Conservation (phyloP, 225 moss, liverwort and hornwort genomes). For the Asterella californica region DNA sequence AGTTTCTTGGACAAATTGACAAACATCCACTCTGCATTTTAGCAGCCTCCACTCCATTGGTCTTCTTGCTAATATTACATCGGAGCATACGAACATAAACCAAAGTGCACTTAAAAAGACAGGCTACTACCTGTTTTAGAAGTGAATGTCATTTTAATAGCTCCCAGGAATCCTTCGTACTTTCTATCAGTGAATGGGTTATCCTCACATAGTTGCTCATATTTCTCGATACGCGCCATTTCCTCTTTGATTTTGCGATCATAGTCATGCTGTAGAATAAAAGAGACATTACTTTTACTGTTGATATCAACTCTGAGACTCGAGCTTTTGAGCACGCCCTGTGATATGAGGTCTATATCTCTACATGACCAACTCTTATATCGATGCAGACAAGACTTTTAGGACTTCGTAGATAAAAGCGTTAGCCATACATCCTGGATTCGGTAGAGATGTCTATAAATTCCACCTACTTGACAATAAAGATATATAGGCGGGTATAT, state of each 20-base stretch:
- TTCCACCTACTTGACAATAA: too few relatives aligned
- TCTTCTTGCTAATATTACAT: background rate
- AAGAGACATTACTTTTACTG: background rate
- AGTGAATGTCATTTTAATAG: conserved; percentile 8
- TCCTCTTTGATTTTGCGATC: background rate
- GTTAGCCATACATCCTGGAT: too few relatives aligned
- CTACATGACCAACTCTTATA: too few relatives aligned
- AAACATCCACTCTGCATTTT: background rate
- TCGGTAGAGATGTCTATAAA: too few relatives aligned
- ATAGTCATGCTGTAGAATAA: background rate
- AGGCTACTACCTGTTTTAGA: conserved; percentile 13
- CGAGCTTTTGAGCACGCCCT: background rate
- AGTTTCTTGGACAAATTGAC: background rate
- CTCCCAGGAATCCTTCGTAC: conserved; percentile 22
- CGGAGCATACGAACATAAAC: background rate
- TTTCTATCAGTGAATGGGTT: conserved; percentile 15
- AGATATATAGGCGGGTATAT: too few relatives aligned
- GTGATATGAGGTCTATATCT: too few relatives aligned
- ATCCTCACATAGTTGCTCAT: conserved; percentile 13
- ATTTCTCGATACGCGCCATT: conserved; percentile 3
- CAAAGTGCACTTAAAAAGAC: background rate
- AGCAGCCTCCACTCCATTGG: background rate
- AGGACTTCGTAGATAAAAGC: too few relatives aligned
- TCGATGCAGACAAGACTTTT: too few relatives aligned
- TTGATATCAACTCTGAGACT: background rate